These are phyloP conservation scores for Cercospora sp. DNA, from an alignment of 2,329 filamentous ascomycete species.

Conservation along the genomic window DNA sequence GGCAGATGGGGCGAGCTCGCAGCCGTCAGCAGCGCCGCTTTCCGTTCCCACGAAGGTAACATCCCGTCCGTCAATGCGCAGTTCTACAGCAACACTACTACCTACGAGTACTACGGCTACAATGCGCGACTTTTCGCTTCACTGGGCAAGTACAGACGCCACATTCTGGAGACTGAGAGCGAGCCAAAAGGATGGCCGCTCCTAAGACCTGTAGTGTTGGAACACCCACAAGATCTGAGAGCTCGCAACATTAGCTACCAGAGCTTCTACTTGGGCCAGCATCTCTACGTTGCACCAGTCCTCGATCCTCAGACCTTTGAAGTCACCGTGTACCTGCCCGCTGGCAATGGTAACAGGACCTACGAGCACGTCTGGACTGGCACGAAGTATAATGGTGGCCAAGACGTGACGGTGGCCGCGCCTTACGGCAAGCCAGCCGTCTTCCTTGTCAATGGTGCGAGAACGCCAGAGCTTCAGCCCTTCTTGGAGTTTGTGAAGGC, in stretches of 20 bases:
- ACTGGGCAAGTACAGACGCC: conserved; percentile 38
- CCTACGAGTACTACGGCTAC: conserved; percentile 41
- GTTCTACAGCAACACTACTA: conserved; percentile 41
- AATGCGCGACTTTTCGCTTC: conserved; percentile 41
- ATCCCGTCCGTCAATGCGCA: conserved; percentile 41
- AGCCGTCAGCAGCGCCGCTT: conserved; percentile 39
- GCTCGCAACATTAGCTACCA: conserved; percentile 33
- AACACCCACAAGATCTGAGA: conserved; percentile 29
- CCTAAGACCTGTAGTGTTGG: conserved; percentile 31
- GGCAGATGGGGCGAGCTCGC: conserved; percentile 43
- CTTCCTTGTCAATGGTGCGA: conserved; percentile 31
- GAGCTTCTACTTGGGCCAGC: conserved; percentile 34
- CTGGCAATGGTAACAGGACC: conserved; percentile 20
- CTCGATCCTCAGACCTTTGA: conserved; percentile 29
- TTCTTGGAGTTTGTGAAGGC: conserved; percentile 34
- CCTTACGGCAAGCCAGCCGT: conserved; percentile 36
- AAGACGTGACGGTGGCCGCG: conserved; percentile 29
- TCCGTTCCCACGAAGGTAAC: conserved; percentile 44
- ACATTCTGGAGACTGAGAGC: conserved; percentile 34
- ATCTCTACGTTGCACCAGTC: conserved; percentile 36
- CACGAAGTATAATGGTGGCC: conserved; percentile 28
- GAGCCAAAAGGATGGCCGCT: conserved; percentile 35
- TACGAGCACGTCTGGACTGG: conserved; percentile 36
- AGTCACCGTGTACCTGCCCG: conserved; percentile 32
- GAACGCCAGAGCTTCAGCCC: conserved; percentile 27